Evolutionary conservation across 2,329 filamentous ascomycete species (phyloP), one percentile per base, ranked within the genome.

Genomic region (Curvularia verruculosa): DNA sequence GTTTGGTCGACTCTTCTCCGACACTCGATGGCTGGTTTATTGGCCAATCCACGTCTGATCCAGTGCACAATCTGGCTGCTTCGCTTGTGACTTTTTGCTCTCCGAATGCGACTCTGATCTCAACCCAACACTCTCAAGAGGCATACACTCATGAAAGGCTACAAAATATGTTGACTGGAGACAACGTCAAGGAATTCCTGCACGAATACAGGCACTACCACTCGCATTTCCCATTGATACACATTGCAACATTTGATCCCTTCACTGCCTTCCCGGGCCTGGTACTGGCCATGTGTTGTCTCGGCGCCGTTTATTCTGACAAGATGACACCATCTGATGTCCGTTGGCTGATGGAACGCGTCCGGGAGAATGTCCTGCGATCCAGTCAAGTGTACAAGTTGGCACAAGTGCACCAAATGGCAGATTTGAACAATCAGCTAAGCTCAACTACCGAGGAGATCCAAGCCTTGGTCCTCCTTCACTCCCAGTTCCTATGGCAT

Each of bases 271-370:
- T 88, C 71, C 85, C 87, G 58, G 87, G 87, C 62, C 81, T 92
- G 59, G 78, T 90, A 48, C 82, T 89, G 58, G 83, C 83, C 59
- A 89, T 92, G 81, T 86, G 89, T 68, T 90, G 87, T 71, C 82
- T 90, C 66, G 89, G 89, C 36, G 89, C 89, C 39, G 89, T 90
- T 55, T 92, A 92, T 75, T 90, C 89, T 49, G 83, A 89, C 52
- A 82, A 82, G 59, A 78, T 89, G 59, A 78, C 81, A 26, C 76
- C 86, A 43, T 78, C 81, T 58, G 82, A 89, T 63, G 86, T 89
- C 61, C 86, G 89, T 60, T 84, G 86, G 70, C 81, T 91, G 75
- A 89, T 89, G 82, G 84, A 89, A 56, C 81, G 85, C 49, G 80
- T 88, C 19, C 85, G 85, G 61, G 71, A 80, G 21, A 84, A 84